Evolutionary conservation across 2,329 filamentous ascomycete genomes (phyloP).

Genomic region (Trichoderma oligosporum): DNA sequence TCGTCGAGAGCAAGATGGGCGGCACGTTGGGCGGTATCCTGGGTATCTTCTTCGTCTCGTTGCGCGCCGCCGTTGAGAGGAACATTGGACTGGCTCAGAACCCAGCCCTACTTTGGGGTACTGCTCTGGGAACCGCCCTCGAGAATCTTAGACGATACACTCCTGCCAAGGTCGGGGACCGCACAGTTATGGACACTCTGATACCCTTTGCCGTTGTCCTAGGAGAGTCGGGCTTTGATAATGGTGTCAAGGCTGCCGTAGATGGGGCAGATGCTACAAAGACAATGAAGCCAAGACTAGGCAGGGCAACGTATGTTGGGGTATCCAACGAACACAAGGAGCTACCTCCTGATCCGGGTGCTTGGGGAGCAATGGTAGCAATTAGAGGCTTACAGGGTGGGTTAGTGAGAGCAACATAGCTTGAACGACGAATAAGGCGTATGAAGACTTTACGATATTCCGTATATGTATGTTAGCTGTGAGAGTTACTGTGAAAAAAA

Average conservation of each 20-base stretch:
- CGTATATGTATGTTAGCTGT: not conserved
- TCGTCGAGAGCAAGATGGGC: slow-evolving; percentile 55
- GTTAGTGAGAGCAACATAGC: slow-evolving; percentile 11
- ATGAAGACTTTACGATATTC: not conserved
- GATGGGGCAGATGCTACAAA: slow-evolving; percentile 60
- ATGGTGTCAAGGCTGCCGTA: slow-evolving; percentile 56
- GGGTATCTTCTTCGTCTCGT: slow-evolving; percentile 52
- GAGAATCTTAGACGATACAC: slow-evolving; percentile 50
- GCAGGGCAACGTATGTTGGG: slow-evolving; percentile 65
- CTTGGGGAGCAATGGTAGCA: slow-evolving; percentile 62
- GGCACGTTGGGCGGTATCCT: slow-evolving; percentile 50
- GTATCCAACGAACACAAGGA: slow-evolving; percentile 49
- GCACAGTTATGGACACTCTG: slow-evolving; percentile 55
- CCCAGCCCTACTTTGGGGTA: slow-evolving; percentile 41
- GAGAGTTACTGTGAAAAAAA: not conserved
- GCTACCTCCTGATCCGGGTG: slow-evolving; percentile 64
- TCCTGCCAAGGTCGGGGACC: slow-evolving; percentile 52
- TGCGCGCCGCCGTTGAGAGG: slow-evolving; percentile 41
- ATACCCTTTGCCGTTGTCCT: slow-evolving; percentile 51
- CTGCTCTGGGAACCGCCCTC: slow-evolving; percentile 42
- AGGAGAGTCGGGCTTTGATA: slow-evolving; percentile 48
- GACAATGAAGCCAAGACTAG: slow-evolving; percentile 61
- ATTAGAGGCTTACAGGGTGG: slow-evolving; percentile 39
- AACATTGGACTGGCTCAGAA: slow-evolving; percentile 34
- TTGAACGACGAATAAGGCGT: no score